Percentiles rank a stretch among this genome's conserved stretches.
Conservation (phyloP, 345 rosid genomes). For the Triadica sebifera region DNA sequence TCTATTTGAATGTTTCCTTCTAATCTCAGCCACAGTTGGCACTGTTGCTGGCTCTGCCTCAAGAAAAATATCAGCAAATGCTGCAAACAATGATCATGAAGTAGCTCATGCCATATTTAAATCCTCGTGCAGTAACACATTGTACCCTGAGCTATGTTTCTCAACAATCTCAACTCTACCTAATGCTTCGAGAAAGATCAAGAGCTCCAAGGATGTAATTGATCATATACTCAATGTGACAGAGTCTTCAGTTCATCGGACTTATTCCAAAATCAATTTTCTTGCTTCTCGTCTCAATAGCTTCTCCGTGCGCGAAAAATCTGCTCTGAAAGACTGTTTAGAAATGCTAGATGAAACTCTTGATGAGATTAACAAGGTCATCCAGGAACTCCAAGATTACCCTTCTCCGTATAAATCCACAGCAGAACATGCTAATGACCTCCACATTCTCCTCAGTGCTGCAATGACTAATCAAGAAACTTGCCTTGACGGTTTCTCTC, state of each 20-base stretch:
- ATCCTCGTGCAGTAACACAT: conserved; percentile 52
- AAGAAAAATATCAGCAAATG: conserved; percentile 1
- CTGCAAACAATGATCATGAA: neutral
- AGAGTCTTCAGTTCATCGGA: conserved; percentile 39
- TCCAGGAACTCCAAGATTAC: neutral
- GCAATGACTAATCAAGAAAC: conserved; percentile 38
- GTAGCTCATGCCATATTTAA: conserved; percentile 35
- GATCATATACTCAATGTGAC: conserved; percentile 52
- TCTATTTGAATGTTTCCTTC: conserved; percentile 27
- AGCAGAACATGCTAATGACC: conserved; percentile 19
- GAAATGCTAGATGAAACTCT: conserved; percentile 15
- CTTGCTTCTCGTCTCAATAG: conserved; percentile 6
- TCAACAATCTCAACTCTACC: conserved; percentile 43
- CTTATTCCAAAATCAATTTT: conserved; percentile 48
- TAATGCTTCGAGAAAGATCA: conserved; percentile 27
- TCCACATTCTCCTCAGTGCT: conserved; percentile 33
- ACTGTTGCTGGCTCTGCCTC: conserved; percentile 14
- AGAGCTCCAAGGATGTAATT: conserved; percentile 53
- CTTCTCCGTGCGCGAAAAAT: neutral
- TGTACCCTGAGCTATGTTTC: conserved; percentile 57
- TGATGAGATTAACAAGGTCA: conserved; percentile 12
- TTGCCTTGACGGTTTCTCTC: conserved; percentile 35
- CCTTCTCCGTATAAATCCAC: conserved; percentile 25
- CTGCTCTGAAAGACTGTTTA: conserved; percentile 17
- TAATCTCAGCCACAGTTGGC: conserved; percentile 10